Base-by-base conservation (phyloP, 257 asterid species). In the Nyctanthes arbortristis region DNA sequence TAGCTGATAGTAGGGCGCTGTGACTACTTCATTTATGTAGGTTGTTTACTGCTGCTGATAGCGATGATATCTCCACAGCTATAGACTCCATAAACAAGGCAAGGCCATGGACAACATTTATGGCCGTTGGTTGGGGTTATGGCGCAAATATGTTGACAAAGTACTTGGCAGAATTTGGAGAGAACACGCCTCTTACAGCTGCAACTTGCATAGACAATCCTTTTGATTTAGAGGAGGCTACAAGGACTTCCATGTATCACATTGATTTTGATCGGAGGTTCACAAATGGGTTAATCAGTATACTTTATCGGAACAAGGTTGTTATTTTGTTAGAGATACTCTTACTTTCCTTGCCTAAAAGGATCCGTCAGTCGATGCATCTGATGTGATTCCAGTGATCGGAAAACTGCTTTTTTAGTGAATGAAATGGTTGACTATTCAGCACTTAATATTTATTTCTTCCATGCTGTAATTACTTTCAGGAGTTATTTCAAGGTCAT, bases 11-110 rank as follows among this genome's bases (percentile, higher is more conserved):
- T 69, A 72, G 89, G 81, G 68, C 72, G 58, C 71, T 69, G 66
- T 84, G 82, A 85, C 78, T 75, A 73, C 79, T 84, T 80, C 79
- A 80, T 84, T 79, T 82, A 74, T 94, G 96, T 86, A 94, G 99
- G 97, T 86, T 94, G 77, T 94, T 94, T 89, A 82, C 99, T 74
- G 99, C 99, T 78, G 97, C 97, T 85, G 99, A 94, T 73, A 94
- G 99, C 69, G 97, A 91, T 84, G 99, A 94, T 87, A 70, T 91
- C 80, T 89, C 87, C 84, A 85, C 91, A 74, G 93, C 88, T 76
- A 78, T 91, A 66, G 88, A 86, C 63, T 88, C 71, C 68, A 75
- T 94, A 68, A 84, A 77, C 73, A 86, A 88, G 84, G 89, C 84
- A 80, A 91, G 99, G 79, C 90, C 99, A 59, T 78, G 95, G 96